Conservation (phyloP, 2,329 filamentous ascomycete species). For the Diaporthe helianthi region DNA sequence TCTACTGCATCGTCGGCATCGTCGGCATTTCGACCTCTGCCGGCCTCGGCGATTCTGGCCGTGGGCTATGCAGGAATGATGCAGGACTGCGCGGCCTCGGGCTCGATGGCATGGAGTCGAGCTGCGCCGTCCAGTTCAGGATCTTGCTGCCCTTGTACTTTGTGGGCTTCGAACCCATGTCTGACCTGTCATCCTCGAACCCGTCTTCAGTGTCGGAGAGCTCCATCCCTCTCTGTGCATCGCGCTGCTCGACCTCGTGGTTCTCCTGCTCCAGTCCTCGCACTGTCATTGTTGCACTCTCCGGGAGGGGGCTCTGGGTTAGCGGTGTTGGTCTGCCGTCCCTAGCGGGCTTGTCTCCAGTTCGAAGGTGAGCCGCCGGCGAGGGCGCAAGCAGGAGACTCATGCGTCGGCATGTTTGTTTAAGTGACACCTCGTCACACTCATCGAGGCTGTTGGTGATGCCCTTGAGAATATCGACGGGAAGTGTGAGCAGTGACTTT, state of each 20-base stretch:
- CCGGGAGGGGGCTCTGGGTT: slow-evolving; percentile 27
- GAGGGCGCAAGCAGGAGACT: slow-evolving; percentile 18
- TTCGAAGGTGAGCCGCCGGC: neutral
- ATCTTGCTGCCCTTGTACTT: slow-evolving; percentile 32
- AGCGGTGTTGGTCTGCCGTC: slow-evolving; percentile 29
- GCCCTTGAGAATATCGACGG: slow-evolving; percentile 29
- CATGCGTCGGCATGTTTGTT: slow-evolving; percentile 26
- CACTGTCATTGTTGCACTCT: slow-evolving; percentile 1
- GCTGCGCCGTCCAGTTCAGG: slow-evolving; percentile 24
- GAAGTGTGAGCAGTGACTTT: slow-evolving; percentile 21
- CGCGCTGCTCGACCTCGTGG: slow-evolving; percentile 29
- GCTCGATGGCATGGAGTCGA: slow-evolving; percentile 26
- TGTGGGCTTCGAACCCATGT: slow-evolving; percentile 18
- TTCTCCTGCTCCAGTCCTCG: slow-evolving; percentile 29
- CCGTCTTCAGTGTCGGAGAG: slow-evolving; percentile 27
- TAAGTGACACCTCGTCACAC: slow-evolving; percentile 22
- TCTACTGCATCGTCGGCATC: slow-evolving; percentile 5
- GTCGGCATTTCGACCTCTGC: neutral
- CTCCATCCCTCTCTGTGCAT: slow-evolving; percentile 17
- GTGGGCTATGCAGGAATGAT: slow-evolving; percentile 13
- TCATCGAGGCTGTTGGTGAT: slow-evolving; percentile 27
- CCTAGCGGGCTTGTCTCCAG: neutral
- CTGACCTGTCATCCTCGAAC: slow-evolving; percentile 8
- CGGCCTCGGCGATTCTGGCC: slow-evolving; percentile 8
- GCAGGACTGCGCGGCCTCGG: slow-evolving; percentile 18